phyloP scores from a whole-genome alignment of 2,329 filamentous ascomycete species.

The Botrytis tulipae region DNA sequence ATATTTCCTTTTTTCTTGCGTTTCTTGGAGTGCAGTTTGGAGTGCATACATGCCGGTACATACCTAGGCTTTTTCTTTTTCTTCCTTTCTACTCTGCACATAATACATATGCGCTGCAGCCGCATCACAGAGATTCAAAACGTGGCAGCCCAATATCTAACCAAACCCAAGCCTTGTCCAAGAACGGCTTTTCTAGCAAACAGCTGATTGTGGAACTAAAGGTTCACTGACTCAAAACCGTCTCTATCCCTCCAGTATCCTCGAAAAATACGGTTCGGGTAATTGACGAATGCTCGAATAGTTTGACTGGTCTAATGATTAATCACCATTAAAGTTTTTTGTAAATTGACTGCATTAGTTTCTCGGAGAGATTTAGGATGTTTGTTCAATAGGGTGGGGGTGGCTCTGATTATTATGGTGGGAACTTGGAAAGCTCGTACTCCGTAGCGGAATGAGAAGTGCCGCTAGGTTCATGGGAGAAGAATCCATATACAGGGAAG shows the following conservation, averaged over 20 bases:
- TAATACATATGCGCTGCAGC: neutral
- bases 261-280: neutral
- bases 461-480: neutral
- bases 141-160: neutral
- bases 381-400: neutral
- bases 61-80: neutral
- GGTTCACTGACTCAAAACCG: neutral
- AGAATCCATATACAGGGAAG: neutral
- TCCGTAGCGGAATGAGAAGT: neutral
- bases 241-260: neutral
- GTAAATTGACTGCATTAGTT: neutral
- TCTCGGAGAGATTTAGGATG: neutral
- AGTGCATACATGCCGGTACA: neutral
- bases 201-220: neutral
- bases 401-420: neutral
- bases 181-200: neutral
- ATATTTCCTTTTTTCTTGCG: neutral
- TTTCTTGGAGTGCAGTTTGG: neutral
- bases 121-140: neutral
- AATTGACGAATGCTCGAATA: neutral
- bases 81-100: neutral
- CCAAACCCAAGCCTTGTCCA: neutral
- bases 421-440: neutral
- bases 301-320: neutral
- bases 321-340: neutral